Percentiles rank a stretch among this genome's conserved stretches.
Evolutionary conservation across 2,329 filamentous ascomycete species (phyloP).

Genomic region (Fusarium solani-melongenae): DNA sequence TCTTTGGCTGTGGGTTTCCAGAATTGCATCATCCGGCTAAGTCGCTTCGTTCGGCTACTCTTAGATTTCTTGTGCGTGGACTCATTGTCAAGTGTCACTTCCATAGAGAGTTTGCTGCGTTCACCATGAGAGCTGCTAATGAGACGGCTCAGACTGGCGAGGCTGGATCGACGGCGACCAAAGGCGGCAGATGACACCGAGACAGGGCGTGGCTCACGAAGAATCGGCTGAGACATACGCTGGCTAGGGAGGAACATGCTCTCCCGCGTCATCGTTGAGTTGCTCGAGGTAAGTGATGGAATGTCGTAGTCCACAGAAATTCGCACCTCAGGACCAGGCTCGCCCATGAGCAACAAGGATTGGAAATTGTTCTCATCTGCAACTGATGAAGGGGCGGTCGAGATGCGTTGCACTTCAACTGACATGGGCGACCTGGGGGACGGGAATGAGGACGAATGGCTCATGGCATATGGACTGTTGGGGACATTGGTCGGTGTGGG

Average conservation of each 20-base stretch:
- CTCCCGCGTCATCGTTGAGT: constrained; percentile 80
- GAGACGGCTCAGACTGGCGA: constrained; percentile 80
- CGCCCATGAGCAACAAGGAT: constrained; percentile 74
- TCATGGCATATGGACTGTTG: constrained; percentile 74
- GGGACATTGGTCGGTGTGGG: constrained; percentile 59
- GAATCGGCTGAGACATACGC: constrained; percentile 60
- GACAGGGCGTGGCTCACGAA: constrained; percentile 68
- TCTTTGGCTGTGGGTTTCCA: constrained; percentile 72
- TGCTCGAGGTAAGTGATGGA: constrained; percentile 78
- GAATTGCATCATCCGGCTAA: constrained; percentile 82
- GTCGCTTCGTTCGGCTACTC: constrained; percentile 72
- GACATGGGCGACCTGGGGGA: constrained; percentile 77
- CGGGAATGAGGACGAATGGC: constrained; percentile 73
- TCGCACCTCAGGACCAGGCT: constrained; percentile 77
- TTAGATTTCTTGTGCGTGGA: constrained; percentile 65
- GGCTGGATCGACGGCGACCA: constrained; percentile 77
- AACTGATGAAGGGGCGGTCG: constrained; percentile 79
- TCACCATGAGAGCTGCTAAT: constrained; percentile 81
- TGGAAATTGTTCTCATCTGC: constrained; percentile 78
- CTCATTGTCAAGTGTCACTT: constrained; percentile 69
- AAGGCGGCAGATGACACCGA: constrained; percentile 72
- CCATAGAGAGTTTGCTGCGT: constrained; percentile 78
- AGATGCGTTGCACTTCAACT: constrained; percentile 77
- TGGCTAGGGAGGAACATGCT: constrained; percentile 62
- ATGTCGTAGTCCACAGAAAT: constrained; percentile 77